Base-by-base conservation (phyloP, 2,329 filamentous ascomycete species). In the Bipolaris sorokiniana region DNA sequence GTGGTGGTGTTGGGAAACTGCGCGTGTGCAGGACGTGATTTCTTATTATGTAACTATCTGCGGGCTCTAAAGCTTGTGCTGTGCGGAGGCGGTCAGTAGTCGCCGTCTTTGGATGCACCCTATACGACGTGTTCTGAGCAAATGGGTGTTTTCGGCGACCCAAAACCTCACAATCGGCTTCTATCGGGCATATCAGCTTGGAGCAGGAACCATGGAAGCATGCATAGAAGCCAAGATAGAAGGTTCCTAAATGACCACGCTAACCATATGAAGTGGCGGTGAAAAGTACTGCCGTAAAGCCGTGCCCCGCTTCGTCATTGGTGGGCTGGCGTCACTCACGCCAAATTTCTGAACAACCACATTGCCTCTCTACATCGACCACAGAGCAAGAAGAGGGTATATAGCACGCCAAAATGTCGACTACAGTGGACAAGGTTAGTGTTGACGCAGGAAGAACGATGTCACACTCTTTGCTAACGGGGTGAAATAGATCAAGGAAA, bases 341-440 rank as follows among this genome's bases (percentile, higher is more conserved):
- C 71, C 69, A 73, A 72, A 72, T 72, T 75, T 72, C 61, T 67
- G 63, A 50, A 54, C 45, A 46, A 51, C 56, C 26, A 56, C 51
- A 56, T 57, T 49, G 54, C 50, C 44, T 38, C 48, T 53, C 26
- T 22, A 48, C 52, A 46, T 53, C 41, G 31, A 31, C 13, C 26
- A n/a, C 16, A 44, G 45, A 47, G 26, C 52, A 51, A 48, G 51
- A 55, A 52, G 52, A 56, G 40, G 44, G 22, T 26, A 20, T 33
- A 15, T 42, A n/a, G 52, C 31, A 51, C 62, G 47, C 76, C 83
- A 90, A 78, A 73, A 98, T 98, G 95, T 85, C 94, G 84, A 98
- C 94, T 60, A 98, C 94, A 40, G 92, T 97, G 77, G 94, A 98
- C 73, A 98, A 98, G 90, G 92, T 91, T 76, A 67, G 84, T 72